These are phyloP conservation scores for Geotrichum histeridarum DNA, from an alignment of 1,139 yeast genomes.

Conservation along the genomic window DNA sequence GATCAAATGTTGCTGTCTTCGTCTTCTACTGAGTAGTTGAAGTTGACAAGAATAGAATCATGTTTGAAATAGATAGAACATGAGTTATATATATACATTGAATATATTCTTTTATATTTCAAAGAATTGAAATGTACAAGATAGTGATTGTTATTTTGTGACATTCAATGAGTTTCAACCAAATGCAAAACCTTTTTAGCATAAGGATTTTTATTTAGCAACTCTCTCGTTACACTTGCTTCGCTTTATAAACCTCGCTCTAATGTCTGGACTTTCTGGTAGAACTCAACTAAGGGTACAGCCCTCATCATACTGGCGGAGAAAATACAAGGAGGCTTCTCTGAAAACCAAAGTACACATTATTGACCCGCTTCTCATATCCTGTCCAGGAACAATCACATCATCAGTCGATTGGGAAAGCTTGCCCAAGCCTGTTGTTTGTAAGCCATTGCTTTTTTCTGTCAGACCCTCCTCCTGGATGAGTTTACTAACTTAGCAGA, in stretches of 20 bases:
- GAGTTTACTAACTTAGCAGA: background rate
- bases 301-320: slow-evolving; percentile 7
- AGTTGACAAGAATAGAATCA: too few species aligned
- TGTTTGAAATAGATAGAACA: too few species aligned
- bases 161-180: background rate
- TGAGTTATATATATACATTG: too few species aligned
- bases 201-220: background rate
- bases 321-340: slow-evolving; percentile 6
- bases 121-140: background rate
- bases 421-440: slow-evolving; percentile 6
- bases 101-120: background rate
- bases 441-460: background rate
- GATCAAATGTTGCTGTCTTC: too few species aligned
- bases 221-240: background rate
- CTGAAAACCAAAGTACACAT: slow-evolving; percentile 3
- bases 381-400: slow-evolving; percentile 11
- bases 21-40: too few species aligned
- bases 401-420: slow-evolving; percentile 8
- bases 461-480: background rate
- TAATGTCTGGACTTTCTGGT: too few species aligned
- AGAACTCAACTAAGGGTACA: background rate
- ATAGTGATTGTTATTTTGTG: background rate
- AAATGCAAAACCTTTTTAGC: background rate
- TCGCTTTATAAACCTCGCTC: background rate
- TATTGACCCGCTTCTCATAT: slow-evolving; percentile 9